Evolutionary conservation across 2,329 filamentous ascomycete genomes (phyloP).

Genomic region (Beauveria sp.): DNA sequence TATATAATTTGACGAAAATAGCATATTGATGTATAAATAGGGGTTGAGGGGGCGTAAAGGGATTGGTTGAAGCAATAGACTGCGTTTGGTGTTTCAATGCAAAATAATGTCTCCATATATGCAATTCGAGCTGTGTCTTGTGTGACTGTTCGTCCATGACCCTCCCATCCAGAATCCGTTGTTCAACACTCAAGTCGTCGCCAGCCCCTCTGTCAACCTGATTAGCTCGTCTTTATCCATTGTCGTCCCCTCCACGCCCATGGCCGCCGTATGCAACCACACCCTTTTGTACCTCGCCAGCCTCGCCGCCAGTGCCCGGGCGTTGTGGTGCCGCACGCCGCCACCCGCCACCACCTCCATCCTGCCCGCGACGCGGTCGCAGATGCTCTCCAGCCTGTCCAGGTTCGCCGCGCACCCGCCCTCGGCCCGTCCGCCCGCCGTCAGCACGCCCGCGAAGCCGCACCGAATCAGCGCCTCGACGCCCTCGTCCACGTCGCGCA

Average conservation of each 20-base stretch:
- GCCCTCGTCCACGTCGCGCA: constrained; percentile 24
- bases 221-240: constrained; percentile 22
- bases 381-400: constrained; percentile 28
- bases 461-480: constrained; percentile 30
- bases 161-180: too few species aligned
- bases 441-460: constrained; percentile 45
- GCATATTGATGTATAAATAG: background rate
- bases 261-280: constrained; percentile 43
- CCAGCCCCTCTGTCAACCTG: background rate
- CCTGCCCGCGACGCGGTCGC: constrained; percentile 17
- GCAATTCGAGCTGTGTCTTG: background rate
- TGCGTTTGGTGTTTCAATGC: background rate
- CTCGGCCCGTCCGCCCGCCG: constrained; percentile 36
- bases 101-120: background rate
- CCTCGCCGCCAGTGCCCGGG: constrained; percentile 20
- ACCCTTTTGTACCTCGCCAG: constrained; percentile 19
- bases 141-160: background rate
- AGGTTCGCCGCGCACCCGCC: constrained; percentile 34
- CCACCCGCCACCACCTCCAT: constrained; percentile 47
- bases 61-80: background rate
- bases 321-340: constrained; percentile 38
- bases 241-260: constrained; percentile 18
- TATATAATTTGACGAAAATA: background rate
- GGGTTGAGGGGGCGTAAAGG: background rate
- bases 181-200: too few species aligned